Percentiles rank a stretch among this genome's conserved stretches.
These are phyloP conservation scores for Trypanosoma vivax DNA, from an alignment of 208 protist genomes.

Conservation along the genomic window DNA sequence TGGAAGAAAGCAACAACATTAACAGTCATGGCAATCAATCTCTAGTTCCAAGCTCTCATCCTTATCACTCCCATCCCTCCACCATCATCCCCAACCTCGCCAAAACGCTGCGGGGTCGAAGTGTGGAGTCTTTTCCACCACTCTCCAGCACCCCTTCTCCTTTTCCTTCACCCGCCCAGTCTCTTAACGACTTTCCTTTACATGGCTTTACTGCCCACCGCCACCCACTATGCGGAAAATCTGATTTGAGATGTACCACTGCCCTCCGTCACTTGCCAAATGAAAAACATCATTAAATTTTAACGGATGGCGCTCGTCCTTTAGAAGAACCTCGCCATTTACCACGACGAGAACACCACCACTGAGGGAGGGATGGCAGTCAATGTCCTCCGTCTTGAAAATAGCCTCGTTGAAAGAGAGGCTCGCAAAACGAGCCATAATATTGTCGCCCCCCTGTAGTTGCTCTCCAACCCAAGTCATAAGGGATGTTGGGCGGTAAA, in stretches of 20 bases:
- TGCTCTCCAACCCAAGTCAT: slow-evolving; percentile 86
- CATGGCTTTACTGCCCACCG: slow-evolving; percentile 42
- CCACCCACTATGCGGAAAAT: slow-evolving; percentile 86
- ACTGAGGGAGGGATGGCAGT: slow-evolving; percentile 74
- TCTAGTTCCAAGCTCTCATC: too few species aligned
- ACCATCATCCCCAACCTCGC: too few species aligned
- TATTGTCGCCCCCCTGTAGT: slow-evolving; percentile 73
- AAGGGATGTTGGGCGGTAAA: slow-evolving; percentile 74
- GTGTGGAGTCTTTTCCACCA: too few species aligned
- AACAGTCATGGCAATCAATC: too few species aligned
- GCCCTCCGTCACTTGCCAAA: slow-evolving; percentile 52
- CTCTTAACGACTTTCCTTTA: slow-evolving; percentile 1
- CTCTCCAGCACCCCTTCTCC: neutral
- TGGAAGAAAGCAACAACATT: too few species aligned
- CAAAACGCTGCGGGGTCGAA: too few species aligned
- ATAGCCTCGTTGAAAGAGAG: slow-evolving; percentile 66
- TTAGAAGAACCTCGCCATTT: slow-evolving; percentile 77
- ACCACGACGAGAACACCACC: slow-evolving; percentile 75
- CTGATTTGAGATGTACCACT: slow-evolving; percentile 87
- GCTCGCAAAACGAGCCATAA: slow-evolving; percentile 73
- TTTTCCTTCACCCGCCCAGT: slow-evolving; percentile 9
- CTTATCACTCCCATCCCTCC: too few species aligned
- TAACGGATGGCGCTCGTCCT: slow-evolving; percentile 72
- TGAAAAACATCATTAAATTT: slow-evolving; percentile 90
- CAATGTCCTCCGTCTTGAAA: slow-evolving; percentile 75